Base-by-base conservation (phyloP, 2,329 filamentous ascomycete species). In the Calonectria honghensis region DNA sequence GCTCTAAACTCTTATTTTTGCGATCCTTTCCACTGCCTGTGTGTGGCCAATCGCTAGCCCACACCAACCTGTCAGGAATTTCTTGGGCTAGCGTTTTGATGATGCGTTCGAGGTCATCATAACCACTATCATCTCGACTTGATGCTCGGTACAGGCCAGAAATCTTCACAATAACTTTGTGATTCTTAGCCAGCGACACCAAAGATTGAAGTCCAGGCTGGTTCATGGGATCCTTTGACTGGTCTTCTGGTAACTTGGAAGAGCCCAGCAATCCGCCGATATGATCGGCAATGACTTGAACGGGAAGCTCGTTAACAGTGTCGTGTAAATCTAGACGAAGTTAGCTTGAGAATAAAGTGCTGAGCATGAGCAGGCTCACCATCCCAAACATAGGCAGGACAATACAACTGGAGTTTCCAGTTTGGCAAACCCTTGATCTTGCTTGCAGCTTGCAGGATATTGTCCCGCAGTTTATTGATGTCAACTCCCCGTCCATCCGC, bases 41-140 rank as follows among this genome's bases (percentile, higher is more conserved):
- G 18, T 70, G 68, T 10, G 68, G 54, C 54, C 68, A 70, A 52
- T 70, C 68, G 29, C 39, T 70, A 9, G 68, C 68, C 68, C 68
- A 70, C 1, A 70, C 45, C 6, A 70, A 6, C 1, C 45, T 31
- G 11, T 70, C 41, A 20, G 68, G 54, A 29, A 70, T 39, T n/a
- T 63, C 35, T 2, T 6, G 18, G 6, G 31, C 41, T 20, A 70
- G 16, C 3, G 45, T 45, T n/a, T 50, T 63, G 9, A 70, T 70
- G n/a, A 70, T 64, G 7, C 54, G 31, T 14, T 70, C 68, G 9
- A 70, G 54, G 24, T 70, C 68, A 2, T 63, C 41, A 41, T 37
- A 70, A 6, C 68, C 57, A 11, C 10, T 51, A 2, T 70, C 57
- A 31, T 37, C 24, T n/a, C 31, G 31, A 7, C 13, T 39, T 39